These are phyloP conservation scores for Fraxinus platypoda DNA, from an alignment of 305 asterid species.

Conservation along the genomic window DNA sequence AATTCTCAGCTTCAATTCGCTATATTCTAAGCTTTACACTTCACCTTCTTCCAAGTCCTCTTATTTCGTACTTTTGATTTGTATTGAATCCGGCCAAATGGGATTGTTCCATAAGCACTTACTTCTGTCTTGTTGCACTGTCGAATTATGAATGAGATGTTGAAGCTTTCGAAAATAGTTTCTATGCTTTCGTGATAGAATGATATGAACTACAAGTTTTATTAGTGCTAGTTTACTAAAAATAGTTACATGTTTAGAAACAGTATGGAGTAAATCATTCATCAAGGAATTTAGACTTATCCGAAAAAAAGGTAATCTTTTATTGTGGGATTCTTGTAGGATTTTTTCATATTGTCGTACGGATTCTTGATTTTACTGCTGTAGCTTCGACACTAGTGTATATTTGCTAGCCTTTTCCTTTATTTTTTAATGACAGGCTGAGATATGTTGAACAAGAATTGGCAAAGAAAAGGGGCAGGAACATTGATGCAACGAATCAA, in stretches of 20 bases:
- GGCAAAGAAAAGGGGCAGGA: constrained; percentile 86
- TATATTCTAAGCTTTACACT: neutral
- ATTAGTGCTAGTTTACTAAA: neutral
- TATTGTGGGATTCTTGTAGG: neutral
- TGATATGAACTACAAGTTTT: neutral
- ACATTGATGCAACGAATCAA: constrained; percentile 53
- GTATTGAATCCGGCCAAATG: neutral
- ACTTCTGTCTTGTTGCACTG: neutral
- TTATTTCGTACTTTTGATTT: neutral
- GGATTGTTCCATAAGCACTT: neutral
- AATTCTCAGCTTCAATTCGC: neutral
- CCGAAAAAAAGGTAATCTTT: neutral
- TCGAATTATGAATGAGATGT: neutral
- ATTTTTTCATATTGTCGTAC: neutral
- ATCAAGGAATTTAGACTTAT: neutral
- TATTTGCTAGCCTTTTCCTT: neutral
- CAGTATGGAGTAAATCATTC: neutral
- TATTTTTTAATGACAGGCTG: constrained; percentile 51
- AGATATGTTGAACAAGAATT: constrained; percentile 87
- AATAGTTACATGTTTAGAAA: neutral
- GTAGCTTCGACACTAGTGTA: neutral
- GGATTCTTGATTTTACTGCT: neutral
- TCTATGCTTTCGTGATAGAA: neutral
- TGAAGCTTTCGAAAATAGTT: neutral
- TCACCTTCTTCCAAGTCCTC: neutral